A percentile compares a stretch with the other conserved stretches of the same genome.
phyloP scores from a whole-genome alignment of 2,329 filamentous ascomycete species.

The Paramyrothecium roridum region DNA sequence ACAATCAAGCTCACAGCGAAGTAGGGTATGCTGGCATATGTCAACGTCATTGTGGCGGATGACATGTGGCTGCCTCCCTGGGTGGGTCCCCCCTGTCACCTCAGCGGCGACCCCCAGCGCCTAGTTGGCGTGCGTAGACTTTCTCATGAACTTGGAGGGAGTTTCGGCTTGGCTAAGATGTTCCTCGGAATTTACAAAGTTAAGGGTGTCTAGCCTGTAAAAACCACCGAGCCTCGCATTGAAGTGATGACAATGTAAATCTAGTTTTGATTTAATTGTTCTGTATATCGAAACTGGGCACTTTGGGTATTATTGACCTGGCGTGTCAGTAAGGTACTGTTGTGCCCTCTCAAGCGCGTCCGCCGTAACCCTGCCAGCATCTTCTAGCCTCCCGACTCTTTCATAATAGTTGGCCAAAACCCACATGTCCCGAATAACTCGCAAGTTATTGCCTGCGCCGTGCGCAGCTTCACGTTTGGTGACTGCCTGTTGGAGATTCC shows the following conservation, averaged over 20 bases:
- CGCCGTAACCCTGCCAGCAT: conserved; percentile 21
- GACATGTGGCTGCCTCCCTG: conserved; percentile 18
- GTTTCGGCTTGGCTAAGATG: too few relatives aligned
- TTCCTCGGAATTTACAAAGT: too few relatives aligned
- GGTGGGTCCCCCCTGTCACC: not conserved
- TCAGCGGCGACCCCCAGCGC: not conserved
- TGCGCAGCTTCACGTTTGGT: conserved; percentile 31
- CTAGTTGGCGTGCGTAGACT: too few relatives aligned
- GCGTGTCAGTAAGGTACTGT: conserved; percentile 19
- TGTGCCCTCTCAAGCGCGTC: conserved; percentile 30
- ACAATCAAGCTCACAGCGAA: not conserved
- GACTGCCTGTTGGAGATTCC: conserved; percentile 28
- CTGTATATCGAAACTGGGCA: too few relatives aligned
- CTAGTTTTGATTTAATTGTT: too few relatives aligned
- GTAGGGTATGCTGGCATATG: conserved; percentile 5
- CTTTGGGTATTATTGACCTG: conserved; percentile 8
- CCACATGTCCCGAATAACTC: conserved; percentile 36
- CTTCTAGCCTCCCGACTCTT: conserved; percentile 21
- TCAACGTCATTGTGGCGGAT: conserved; percentile 42
- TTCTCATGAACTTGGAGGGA: too few relatives aligned
- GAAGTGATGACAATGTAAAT: too few relatives aligned
- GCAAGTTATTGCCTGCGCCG: conserved; percentile 27
- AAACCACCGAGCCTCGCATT: too few relatives aligned
- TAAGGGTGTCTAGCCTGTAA: too few relatives aligned
- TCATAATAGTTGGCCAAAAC: conserved; percentile 30